Evolutionary conservation across 1,284 basidiomycete species (phyloP).

Genomic region (Coniferiporia sulphurascens): DNA sequence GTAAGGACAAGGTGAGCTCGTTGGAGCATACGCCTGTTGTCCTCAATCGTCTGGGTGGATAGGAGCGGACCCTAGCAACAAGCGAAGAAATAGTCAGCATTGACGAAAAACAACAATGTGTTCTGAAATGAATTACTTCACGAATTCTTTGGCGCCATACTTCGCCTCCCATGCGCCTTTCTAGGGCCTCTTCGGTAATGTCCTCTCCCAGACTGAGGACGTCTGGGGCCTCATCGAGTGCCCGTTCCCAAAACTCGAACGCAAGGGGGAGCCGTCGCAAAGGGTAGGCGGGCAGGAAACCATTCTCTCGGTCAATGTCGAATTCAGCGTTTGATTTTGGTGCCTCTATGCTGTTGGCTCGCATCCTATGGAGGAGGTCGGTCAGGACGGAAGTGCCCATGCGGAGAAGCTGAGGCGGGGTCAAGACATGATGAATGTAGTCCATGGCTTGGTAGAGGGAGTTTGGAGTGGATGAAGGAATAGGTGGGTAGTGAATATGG

Average conservation of each 20-base stretch:
- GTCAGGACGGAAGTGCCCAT: constrained; percentile 26
- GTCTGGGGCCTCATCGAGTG: constrained; percentile 49
- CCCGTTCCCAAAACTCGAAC: constrained; percentile 74
- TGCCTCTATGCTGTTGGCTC: constrained; percentile 16
- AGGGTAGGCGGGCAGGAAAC: constrained; percentile 80
- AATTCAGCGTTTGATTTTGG: constrained; percentile 38
- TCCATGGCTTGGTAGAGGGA: constrained; percentile 14
- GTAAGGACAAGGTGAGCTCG: constrained; percentile 87
- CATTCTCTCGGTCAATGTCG: constrained; percentile 77
- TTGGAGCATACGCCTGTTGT: constrained; percentile 59
- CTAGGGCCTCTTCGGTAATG: constrained; percentile 41
- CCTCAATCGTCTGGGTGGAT: constrained; percentile 45
- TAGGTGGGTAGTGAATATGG: neutral
- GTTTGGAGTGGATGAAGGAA: neutral
- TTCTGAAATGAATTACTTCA: constrained; percentile 42
- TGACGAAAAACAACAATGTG: neutral
- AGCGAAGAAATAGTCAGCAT: constrained; percentile 10
- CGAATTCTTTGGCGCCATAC: constrained; percentile 65
- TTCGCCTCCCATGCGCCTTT: constrained; percentile 48
- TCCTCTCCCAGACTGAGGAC: constrained; percentile 62
- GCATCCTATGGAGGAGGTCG: constrained; percentile 25
- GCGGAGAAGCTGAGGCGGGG: constrained; percentile 34
- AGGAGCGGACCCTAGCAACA: constrained; percentile 65
- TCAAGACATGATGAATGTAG: constrained; percentile 32
- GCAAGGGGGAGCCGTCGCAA: constrained; percentile 52